phyloP scores from a whole-genome alignment of 2,329 filamentous ascomycete genomes.

The Thelonectria discophora region DNA sequence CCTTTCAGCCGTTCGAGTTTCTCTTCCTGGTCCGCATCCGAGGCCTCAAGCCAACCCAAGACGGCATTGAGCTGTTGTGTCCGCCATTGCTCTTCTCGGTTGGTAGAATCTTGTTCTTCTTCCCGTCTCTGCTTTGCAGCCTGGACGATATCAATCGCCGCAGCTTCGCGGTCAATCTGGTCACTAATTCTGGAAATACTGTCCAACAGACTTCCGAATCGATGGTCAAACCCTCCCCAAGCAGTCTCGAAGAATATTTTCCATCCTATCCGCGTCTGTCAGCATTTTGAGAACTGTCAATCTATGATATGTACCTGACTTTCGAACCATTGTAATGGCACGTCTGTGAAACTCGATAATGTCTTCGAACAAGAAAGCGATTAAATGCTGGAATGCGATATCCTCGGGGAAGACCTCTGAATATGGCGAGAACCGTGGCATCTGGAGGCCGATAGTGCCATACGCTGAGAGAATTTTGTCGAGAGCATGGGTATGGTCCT shows the following conservation, averaged over 20 bases:
- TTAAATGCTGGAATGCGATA: conserved; percentile 5
- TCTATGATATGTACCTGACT: background rate
- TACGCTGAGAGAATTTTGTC: conserved; percentile 15
- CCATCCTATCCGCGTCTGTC: conserved; percentile 1
- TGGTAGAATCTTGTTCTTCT: background rate
- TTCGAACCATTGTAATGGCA: background rate
- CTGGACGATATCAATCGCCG: conserved; percentile 6
- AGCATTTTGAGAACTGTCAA: background rate
- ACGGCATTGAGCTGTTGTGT: conserved; percentile 1
- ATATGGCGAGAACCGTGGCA: conserved; percentile 7
- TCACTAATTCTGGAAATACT: conserved; percentile 12
- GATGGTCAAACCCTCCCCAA: conserved; percentile 16
- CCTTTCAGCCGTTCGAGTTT: conserved; percentile 8
- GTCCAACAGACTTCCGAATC: background rate
- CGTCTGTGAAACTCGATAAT: conserved; percentile 11
- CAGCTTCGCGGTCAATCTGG: conserved; percentile 14
- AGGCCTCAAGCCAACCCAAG: conserved; percentile 9
- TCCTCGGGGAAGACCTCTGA: conserved; percentile 4
- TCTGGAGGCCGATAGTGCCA: conserved; percentile 1
- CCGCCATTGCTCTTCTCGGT: conserved; percentile 1
- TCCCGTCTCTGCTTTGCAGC: conserved; percentile 8
- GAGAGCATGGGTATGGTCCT: conserved; percentile 2
- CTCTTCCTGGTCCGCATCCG: conserved; percentile 5
- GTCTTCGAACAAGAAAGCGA: conserved; percentile 1
- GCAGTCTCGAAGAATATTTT: conserved; percentile 12